phyloP scores from a whole-genome alignment of 768 basidiomycete genomes.

The Fomitopsis pulvina region DNA sequence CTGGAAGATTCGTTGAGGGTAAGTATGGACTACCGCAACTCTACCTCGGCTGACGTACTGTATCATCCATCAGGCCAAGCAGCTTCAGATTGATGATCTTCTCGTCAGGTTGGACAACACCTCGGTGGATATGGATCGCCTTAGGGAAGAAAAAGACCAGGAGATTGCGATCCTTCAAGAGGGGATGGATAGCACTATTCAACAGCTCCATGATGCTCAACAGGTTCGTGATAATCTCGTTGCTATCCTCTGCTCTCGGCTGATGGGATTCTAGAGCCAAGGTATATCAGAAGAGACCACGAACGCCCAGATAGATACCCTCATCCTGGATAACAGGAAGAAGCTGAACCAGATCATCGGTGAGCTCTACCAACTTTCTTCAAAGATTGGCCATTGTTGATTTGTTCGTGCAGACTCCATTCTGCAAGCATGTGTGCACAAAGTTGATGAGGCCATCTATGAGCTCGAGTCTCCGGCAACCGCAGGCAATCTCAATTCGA shows the following conservation, averaged over 20 bases:
- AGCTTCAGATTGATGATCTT: constrained; percentile 93
- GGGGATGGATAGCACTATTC: constrained; percentile 88
- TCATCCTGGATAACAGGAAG: constrained; percentile 95
- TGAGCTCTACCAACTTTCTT: constrained; percentile 24
- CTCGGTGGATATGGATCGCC: constrained; percentile 65
- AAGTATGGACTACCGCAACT: constrained; percentile 20
- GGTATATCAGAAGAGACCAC: constrained; percentile 84
- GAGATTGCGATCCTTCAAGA: constrained; percentile 95
- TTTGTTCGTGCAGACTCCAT: constrained; percentile 71
- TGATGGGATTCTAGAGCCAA: constrained; percentile 50
- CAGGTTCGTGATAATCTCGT: constrained; percentile 44
- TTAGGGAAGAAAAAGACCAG: constrained; percentile 94
- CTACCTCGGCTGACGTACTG: constrained; percentile 2
- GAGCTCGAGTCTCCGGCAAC: constrained; percentile 95
- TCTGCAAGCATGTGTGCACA: constrained; percentile 91
- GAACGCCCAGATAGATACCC: constrained; percentile 93
- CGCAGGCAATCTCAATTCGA: constrained; percentile 93
- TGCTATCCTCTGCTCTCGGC: background rate
- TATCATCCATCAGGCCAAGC: constrained; percentile 61
- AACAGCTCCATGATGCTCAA: constrained; percentile 80
- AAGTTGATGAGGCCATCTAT: constrained; percentile 96
- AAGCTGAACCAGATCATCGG: constrained; percentile 97
- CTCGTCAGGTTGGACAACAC: constrained; percentile 74
- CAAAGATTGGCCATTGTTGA: constrained; percentile 6
- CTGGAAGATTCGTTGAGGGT: constrained; percentile 94